Evolutionary conservation across 164 flowering plant species (phyloP).

Genomic region (Chloranthus sessilifolius): DNA sequence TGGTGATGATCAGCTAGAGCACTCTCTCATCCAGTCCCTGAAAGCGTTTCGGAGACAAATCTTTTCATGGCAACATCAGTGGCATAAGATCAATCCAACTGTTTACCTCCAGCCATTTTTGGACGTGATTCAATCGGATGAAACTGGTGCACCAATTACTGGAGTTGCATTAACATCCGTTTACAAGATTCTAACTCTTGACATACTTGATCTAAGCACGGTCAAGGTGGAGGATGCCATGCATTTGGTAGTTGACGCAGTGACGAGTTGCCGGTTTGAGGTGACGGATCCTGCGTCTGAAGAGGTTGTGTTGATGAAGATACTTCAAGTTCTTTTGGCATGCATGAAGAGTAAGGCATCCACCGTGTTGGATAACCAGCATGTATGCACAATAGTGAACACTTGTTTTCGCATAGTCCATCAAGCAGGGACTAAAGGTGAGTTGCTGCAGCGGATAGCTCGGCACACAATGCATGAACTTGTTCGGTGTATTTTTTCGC

Average conservation of each 20-base stretch:
- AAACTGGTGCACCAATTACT: constrained; percentile 52
- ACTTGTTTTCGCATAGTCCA: constrained; percentile 47
- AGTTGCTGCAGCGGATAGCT: constrained; percentile 46
- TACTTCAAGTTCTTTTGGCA: constrained; percentile 48
- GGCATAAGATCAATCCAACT: constrained; percentile 24
- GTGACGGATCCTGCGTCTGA: constrained; percentile 51
- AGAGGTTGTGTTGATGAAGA: constrained; percentile 46
- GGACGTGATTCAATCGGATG: constrained; percentile 47
- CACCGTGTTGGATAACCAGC: constrained; percentile 39
- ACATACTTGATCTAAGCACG: constrained; percentile 34
- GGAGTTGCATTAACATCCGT: constrained; percentile 45
- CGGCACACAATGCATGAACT: constrained; percentile 53
- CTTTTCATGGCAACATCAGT: constrained; percentile 26
- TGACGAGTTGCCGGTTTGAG: constrained; percentile 52
- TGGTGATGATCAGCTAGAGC: constrained; percentile 33
- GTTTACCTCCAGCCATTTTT: constrained; percentile 41
- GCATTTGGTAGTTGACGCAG: constrained; percentile 42
- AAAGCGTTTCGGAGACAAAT: constrained; percentile 27
- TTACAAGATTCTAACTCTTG: constrained; percentile 37
- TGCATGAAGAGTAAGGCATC: constrained; percentile 48
- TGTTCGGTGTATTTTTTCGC: constrained; percentile 39
- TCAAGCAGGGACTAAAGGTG: constrained; percentile 49
- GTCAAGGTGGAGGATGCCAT: constrained; percentile 34
- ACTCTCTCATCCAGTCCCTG: constrained; percentile 27
- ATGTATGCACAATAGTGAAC: constrained; percentile 48